Base-by-base conservation (phyloP, 192 early-diverging fungal species). In the Dissophora globulifera region DNA sequence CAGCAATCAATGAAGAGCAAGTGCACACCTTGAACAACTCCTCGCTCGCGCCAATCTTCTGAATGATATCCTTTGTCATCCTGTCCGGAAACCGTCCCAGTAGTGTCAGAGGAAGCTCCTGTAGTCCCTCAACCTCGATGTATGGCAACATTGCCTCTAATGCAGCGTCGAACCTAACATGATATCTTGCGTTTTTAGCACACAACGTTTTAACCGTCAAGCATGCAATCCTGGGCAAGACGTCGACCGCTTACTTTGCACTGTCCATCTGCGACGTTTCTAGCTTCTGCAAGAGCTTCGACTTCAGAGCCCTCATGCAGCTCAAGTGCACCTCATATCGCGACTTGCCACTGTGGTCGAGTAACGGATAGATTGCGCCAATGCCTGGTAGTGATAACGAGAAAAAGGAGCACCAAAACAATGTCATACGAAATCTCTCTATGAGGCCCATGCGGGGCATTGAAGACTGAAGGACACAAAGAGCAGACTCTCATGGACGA, bases 31-130 rank as follows among this genome's bases (percentile, higher is more conserved):
- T 61, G 71, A 84, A 86, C 0, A 86, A 40, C 1, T 67, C 67
- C 2, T 78, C 58, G 33, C 78, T 81, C 8, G 43, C 41, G 8
- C 82, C 84, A 53, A 86, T 82, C 29, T 70, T 78, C 6, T 83
- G 76, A 26, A 86, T 78, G 20, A 84, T 70, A 6, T 71, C 55
- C 11, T 78, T 53, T 10, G 62, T 60, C 17, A 85, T 70, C 50
- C 69, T 58, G 50, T 80, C 70, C 0, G 83, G 83, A 29, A 78
- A 81, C 20, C 80, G 75, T 38, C 79, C 60, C 16, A 87, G 62
- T 4, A 87, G 66, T 10, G 83, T 81, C 54, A 87, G 67, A 16
- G 86, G 84, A 23, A 87, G 70, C 16, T 81, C 74, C 43, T 83
- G 84, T 58, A 87, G 80, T 17, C 76, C 72, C 4, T 78, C 64